Conservation (phyloP, 805 yeast species). For the Metschnikowia kunwiensis region DNA sequence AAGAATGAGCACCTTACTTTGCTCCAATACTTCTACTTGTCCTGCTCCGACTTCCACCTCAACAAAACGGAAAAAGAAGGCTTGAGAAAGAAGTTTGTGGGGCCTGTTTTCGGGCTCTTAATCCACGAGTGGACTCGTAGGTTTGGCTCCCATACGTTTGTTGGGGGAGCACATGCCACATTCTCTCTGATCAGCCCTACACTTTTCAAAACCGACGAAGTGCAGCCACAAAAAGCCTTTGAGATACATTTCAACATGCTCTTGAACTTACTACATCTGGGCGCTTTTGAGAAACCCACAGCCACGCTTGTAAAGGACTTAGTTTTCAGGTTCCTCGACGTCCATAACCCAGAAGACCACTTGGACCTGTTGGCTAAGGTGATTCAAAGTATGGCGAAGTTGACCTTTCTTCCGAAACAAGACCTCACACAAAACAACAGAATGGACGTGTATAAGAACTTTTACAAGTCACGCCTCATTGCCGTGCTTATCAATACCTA, state of each 20-base stretch:
- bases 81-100: conserved; percentile 16
- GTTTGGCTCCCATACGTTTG: not conserved
- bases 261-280: conserved; percentile 8
- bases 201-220: conserved; percentile 8
- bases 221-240: conserved; percentile 11
- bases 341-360: not conserved
- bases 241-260: conserved; percentile 25
- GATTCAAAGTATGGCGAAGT: not conserved
- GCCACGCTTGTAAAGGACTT: conserved; percentile 1
- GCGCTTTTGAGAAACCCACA: not conserved
- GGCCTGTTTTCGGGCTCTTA: conserved; percentile 18
- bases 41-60: conserved; percentile 30
- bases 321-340: conserved; percentile 3
- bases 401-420: conserved; percentile 3
- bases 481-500: conserved; percentile 1
- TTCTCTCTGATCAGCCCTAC: conserved; percentile 8
- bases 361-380: conserved; percentile 1
- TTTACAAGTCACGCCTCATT: conserved; percentile 20
- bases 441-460: conserved; percentile 16
- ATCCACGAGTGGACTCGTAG: conserved; percentile 2
- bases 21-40: conserved; percentile 15
- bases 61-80: conserved; percentile 17
- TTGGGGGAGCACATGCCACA: conserved; percentile 1
- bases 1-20: conserved; percentile 1
- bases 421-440: conserved; percentile 2